A percentile compares a stretch with the other conserved stretches of the same genome.
Evolutionary conservation across 768 basidiomycete genomes (phyloP).

Genomic region (Chiua virens): DNA sequence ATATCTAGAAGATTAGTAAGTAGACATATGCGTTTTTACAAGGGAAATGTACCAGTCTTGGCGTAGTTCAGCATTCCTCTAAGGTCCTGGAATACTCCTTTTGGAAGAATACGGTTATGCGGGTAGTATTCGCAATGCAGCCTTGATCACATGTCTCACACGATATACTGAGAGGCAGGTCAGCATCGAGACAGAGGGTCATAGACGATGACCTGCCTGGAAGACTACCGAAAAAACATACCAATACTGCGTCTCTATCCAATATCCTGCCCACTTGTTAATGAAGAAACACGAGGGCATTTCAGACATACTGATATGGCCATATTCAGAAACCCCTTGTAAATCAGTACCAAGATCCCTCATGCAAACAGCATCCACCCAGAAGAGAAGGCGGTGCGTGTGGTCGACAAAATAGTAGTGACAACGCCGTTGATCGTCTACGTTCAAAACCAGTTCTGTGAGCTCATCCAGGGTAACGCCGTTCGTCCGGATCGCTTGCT

Average conservation of each 20-base stretch:
- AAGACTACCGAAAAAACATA: background rate
- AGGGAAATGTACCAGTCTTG: conserved; percentile 6
- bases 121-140: conserved; percentile 16
- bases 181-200: background rate
- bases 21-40: background rate
- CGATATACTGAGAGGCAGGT: background rate
- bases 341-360: background rate
- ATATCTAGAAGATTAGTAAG: conserved; percentile 2
- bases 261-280: conserved; percentile 7
- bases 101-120: conserved; percentile 1
- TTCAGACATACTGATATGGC: conserved; percentile 10
- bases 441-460: conserved; percentile 12
- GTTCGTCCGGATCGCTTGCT: background rate
- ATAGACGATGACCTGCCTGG: background rate
- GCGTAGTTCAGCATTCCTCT: conserved; percentile 15
- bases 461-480: conserved; percentile 9
- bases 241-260: conserved; percentile 12
- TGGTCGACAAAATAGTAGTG: conserved; percentile 20
- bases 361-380: conserved; percentile 1
- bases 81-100: conserved; percentile 3
- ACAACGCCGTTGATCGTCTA: background rate
- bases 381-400: conserved; percentile 15
- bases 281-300: background rate
- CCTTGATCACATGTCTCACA: conserved; percentile 6
- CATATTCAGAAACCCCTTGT: conserved; percentile 3